Evolutionary conservation across 768 basidiomycete genomes (phyloP).

Genomic region (Chlorophyllum brunneum): DNA sequence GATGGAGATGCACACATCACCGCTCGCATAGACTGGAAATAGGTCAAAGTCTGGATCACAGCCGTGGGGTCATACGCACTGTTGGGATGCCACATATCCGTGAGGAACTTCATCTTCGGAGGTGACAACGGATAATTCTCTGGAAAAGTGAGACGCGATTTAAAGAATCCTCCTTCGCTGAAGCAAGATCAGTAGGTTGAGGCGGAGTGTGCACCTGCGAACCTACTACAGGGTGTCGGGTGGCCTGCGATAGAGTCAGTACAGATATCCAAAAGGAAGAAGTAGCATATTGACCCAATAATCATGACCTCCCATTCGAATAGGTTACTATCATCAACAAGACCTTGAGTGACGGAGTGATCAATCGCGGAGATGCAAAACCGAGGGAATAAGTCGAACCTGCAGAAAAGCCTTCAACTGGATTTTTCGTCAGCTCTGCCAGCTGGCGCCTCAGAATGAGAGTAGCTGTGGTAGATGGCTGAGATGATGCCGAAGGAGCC

Average conservation of each 20-base stretch:
- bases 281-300: constrained; percentile 64
- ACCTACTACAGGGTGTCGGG: constrained; percentile 89
- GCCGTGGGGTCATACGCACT: constrained; percentile 47
- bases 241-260: constrained; percentile 47
- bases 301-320: constrained; percentile 97
- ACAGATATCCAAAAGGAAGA: not conserved
- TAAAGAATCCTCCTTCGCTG: constrained; percentile 96
- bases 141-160: constrained; percentile 86
- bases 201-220: not conserved
- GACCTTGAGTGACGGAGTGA: constrained; percentile 42
- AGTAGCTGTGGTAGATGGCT: constrained; percentile 35
- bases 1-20: constrained; percentile 94
- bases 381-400: constrained; percentile 38
- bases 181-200: constrained; percentile 13
- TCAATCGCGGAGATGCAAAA: constrained; percentile 23
- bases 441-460: constrained; percentile 79
- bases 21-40: constrained; percentile 81
- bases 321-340: constrained; percentile 92
- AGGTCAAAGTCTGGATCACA: constrained; percentile 10
- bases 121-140: constrained; percentile 86
- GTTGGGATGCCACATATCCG: constrained; percentile 97
- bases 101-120: constrained; percentile 95
- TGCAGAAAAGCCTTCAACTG: constrained; percentile 96
- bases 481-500: constrained; percentile 21
- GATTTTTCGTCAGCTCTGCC: constrained; percentile 83